Percentiles rank a stretch among this genome's conserved stretches.
Conservation (phyloP, 2,329 filamentous ascomycete species). For the Colletotrichum godetiae region DNA sequence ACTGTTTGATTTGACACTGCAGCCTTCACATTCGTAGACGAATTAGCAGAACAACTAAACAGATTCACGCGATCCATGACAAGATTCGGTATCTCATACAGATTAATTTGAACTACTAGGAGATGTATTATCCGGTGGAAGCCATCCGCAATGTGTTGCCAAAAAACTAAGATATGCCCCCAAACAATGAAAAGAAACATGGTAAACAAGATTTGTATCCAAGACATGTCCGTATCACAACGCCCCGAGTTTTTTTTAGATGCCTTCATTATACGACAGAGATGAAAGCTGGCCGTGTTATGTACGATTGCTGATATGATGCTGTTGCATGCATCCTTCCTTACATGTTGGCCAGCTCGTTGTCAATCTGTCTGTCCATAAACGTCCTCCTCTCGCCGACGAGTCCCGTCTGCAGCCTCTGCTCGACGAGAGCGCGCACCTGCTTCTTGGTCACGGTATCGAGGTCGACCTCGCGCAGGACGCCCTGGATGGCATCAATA, state of each 20-base stretch:
- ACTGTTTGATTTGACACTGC: neutral
- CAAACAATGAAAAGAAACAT: neutral
- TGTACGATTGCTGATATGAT: slow-evolving; percentile 15
- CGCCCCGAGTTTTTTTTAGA: slow-evolving; percentile 27
- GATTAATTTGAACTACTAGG: slow-evolving; percentile 26
- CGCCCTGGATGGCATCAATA: slow-evolving; percentile 83
- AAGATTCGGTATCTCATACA: neutral
- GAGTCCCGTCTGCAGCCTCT: slow-evolving; percentile 90
- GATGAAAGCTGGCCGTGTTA: slow-evolving; percentile 8
- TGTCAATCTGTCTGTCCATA: slow-evolving; percentile 93
- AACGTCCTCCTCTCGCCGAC: slow-evolving; percentile 87
- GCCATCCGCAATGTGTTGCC: slow-evolving; percentile 5
- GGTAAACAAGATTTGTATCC: slow-evolving; percentile 1
- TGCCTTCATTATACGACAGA: slow-evolving; percentile 24
- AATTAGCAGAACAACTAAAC: neutral
- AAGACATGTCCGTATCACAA: slow-evolving; percentile 12
- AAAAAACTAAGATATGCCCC: slow-evolving; percentile 8
- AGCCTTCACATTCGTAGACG: no score
- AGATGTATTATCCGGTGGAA: slow-evolving; percentile 32
- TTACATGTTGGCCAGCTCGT: slow-evolving; percentile 93
- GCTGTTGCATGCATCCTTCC: neutral
- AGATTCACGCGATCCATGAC: neutral
- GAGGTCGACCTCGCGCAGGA: slow-evolving; percentile 88
- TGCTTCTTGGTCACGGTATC: slow-evolving; percentile 99
- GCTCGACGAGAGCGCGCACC: slow-evolving; percentile 89